Evolutionary conservation across 1,284 basidiomycete genomes (phyloP).

Genomic region (Inonotus hispidus): DNA sequence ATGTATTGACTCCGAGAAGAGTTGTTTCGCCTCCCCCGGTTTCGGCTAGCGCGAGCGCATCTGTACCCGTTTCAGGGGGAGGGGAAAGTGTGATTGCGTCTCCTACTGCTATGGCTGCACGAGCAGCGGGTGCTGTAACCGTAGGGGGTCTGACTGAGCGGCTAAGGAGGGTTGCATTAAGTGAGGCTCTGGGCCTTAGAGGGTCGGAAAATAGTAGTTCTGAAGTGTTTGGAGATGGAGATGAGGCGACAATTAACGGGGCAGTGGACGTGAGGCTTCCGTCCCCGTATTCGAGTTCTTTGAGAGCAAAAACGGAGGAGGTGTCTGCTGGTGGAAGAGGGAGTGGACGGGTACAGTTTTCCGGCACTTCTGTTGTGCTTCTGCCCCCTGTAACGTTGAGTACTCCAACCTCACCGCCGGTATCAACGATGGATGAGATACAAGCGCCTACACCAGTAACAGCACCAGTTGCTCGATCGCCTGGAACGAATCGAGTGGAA

Average conservation of each 20-base stretch:
- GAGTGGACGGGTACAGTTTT: slow-evolving; percentile 35
- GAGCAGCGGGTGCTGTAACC: background rate
- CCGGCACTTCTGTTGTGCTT: slow-evolving; percentile 49
- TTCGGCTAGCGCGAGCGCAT: background rate
- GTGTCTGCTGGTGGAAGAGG: background rate
- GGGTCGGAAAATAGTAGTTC: background rate
- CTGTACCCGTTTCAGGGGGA: background rate
- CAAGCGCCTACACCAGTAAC: background rate
- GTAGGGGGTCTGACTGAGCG: slow-evolving; percentile 10
- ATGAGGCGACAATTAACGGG: background rate
- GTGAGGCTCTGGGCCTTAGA: slow-evolving; percentile 9
- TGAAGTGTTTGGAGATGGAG: slow-evolving; percentile 11
- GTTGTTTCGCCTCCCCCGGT: slow-evolving; percentile 14
- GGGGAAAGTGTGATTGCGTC: slow-evolving; percentile 6
- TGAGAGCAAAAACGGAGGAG: background rate
- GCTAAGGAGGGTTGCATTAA: slow-evolving; percentile 13
- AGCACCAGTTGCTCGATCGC: background rate
- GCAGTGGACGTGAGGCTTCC: slow-evolving; percentile 1
- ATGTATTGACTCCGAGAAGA: slow-evolving; percentile 14
- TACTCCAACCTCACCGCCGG: background rate
- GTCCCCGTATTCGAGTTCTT: slow-evolving; percentile 5
- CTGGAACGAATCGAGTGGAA: slow-evolving; percentile 22
- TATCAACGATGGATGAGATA: slow-evolving; percentile 1
- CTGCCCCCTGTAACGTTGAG: slow-evolving; percentile 32
- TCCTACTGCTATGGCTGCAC: background rate